Percentiles rank a stretch among this genome's conserved stretches.
phyloP scores from a whole-genome alignment of 108 stramenopile genomes.

The Licmophora abbreviata region DNA sequence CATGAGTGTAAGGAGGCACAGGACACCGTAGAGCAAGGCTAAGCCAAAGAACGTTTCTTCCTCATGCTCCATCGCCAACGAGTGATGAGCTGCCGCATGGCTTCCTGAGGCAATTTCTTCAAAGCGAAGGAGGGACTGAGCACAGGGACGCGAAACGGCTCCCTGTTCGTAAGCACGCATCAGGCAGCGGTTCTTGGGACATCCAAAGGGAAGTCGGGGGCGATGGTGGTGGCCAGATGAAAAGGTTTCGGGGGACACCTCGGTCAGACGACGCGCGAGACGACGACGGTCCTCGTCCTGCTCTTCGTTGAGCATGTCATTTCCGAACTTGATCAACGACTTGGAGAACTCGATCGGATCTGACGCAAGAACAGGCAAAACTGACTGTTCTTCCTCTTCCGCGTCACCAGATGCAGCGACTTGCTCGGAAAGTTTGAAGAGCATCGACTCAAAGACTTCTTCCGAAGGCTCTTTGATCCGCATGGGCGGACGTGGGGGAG shows the following conservation, averaged over 20 bases:
- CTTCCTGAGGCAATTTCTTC: conserved; percentile 6
- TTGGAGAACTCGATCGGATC: conserved; percentile 10
- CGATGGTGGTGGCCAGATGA: conserved; percentile 9
- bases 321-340: conserved; percentile 9
- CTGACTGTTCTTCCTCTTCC: not conserved
- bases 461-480: not conserved
- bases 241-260: conserved; percentile 16
- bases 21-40: not conserved
- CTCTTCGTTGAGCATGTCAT: not conserved
- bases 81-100: conserved; percentile 5
- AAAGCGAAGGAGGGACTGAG: conserved; percentile 4
- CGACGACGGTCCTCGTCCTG: conserved; percentile 9
- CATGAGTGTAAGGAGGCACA: not conserved
- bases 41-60: not conserved
- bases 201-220: conserved; percentile 2
- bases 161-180: conserved; percentile 5
- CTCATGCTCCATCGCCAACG: conserved; percentile 5
- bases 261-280: conserved; percentile 36
- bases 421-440: not conserved
- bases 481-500: not conserved
- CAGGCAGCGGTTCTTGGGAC: conserved; percentile 23
- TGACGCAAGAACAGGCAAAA: not conserved
- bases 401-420: not conserved
- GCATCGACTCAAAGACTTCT: not conserved
- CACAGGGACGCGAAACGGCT: conserved; percentile 12